Evolutionary conservation across 768 basidiomycete species (phyloP).

Genomic region (Panellus pusillus): DNA sequence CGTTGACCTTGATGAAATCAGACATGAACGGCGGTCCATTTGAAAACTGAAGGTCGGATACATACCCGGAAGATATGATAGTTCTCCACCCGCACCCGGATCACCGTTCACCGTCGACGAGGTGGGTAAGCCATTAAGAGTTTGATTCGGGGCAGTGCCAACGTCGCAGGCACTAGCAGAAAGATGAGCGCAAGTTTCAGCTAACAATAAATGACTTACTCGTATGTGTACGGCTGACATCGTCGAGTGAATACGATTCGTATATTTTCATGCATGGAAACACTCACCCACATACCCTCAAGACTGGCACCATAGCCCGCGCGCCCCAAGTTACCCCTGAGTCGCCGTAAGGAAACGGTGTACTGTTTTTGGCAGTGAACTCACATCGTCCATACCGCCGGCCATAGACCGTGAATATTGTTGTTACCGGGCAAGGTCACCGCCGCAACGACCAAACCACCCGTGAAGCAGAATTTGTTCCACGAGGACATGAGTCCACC

Average conservation of each 20-base stretch:
- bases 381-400: slow-evolving; percentile 79
- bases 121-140: slow-evolving; percentile 59
- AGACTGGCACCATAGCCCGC: slow-evolving; percentile 87
- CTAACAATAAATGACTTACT: slow-evolving; percentile 24
- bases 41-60: too few species aligned
- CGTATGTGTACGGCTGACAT: slow-evolving; percentile 77
- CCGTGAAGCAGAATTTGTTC: slow-evolving; percentile 97
- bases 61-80: slow-evolving; percentile 70
- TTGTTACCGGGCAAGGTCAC: slow-evolving; percentile 69
- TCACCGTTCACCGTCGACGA: slow-evolving; percentile 67
- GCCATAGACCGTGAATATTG: slow-evolving; percentile 73
- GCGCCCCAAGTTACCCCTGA: slow-evolving; percentile 34
- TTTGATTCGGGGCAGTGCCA: slow-evolving; percentile 65
- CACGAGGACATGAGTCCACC: slow-evolving; percentile 54
- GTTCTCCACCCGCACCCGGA: slow-evolving; percentile 42
- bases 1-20: slow-evolving; percentile 57
- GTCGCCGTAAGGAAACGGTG: slow-evolving; percentile 3
- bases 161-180: too few species aligned
- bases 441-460: slow-evolving; percentile 72
- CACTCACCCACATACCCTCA: slow-evolving; percentile 66
- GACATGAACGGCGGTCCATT: too few species aligned
- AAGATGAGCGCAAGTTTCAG: too few species aligned
- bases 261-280: neutral
- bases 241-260: neutral
- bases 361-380: slow-evolving; percentile 24